A percentile compares a stretch with the other conserved stretches of the same genome.
These are phyloP conservation scores for Tulasnella calospora DNA, from an alignment of 768 basidiomycete genomes.

Conservation along the genomic window DNA sequence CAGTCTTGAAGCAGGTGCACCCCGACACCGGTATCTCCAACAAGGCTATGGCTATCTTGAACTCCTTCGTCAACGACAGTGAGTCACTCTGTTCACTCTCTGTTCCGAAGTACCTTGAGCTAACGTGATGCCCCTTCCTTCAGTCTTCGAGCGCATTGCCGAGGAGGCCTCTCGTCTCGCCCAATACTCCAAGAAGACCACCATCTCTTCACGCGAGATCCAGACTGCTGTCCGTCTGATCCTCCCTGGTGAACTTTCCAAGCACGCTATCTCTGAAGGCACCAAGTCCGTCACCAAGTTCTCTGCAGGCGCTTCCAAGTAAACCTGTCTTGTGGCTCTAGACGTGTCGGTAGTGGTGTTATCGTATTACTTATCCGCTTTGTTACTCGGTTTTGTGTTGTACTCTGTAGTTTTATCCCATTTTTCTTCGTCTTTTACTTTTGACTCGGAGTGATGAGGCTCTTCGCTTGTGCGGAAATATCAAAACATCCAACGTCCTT, in stretches of 20 bases:
- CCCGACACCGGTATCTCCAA: constrained; percentile 99
- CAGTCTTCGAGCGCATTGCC: constrained; percentile 39
- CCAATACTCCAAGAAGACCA: constrained; percentile 96
- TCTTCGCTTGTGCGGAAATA: neutral
- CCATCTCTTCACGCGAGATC: constrained; percentile 56
- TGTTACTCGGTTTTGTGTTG: constrained; percentile 8
- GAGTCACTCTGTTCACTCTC: neutral
- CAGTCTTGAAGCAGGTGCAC: constrained; percentile 95
- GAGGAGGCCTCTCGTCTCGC: constrained; percentile 48
- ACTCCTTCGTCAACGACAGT: constrained; percentile 91
- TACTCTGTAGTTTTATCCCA: constrained; percentile 18
- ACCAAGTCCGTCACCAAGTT: constrained; percentile 54
- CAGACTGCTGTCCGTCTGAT: neutral
- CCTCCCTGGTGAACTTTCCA: constrained; percentile 94
- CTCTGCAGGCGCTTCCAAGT: constrained; percentile 27
- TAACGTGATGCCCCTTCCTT: neutral
- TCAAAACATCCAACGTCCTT: neutral
- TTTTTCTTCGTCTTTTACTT: neutral
- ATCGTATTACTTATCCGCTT: constrained; percentile 2
- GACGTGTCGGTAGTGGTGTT: neutral
- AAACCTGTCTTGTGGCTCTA: constrained; percentile 3
- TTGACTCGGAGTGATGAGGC: neutral
- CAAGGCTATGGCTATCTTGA: constrained; percentile 96
- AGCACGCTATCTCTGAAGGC: constrained; percentile 91
- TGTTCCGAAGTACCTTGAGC: too few species aligned